Evolutionary conservation across 2,329 filamentous ascomycete genomes (phyloP), one percentile per base, ranked within the genome.

Genomic region (Karstenula rhodostoma): DNA sequence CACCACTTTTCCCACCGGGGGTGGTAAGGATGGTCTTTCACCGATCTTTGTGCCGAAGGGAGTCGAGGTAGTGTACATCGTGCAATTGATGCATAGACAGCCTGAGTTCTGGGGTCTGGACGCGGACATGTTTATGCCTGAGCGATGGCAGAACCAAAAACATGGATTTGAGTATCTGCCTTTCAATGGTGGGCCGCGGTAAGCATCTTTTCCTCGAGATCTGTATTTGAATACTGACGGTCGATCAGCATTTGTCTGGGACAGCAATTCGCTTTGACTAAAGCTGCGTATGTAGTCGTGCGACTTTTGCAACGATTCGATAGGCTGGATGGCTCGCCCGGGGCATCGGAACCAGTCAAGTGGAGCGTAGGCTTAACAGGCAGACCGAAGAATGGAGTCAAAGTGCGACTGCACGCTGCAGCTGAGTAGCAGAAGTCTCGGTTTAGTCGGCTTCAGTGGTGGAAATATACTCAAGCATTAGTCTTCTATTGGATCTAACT

Each of bases 81-180:
- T 75, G 7, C 76, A 75, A 53, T 58, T 64, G 7, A 75, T 78
- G 63, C 76, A 78, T 15, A 63, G 76, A 3, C 67, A 73, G 4
- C 71, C 71, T 44, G 77, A 80, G 52, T 55, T 79, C 1, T 80
- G 72, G 71, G 77, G 78, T 2, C 51, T 63, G 1, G 77, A 80
- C 51, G 77, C 76, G 0, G 68, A 75, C 2, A 70, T 70, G 9
- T 79, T 78, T 52, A 68, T 59, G 23, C 78, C 77, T 0, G 76
- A 77, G 27, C 67, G 78, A 22, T 76, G 70, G 69, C 56, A 70
- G 63, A 77, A 77, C 65, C 76, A 66, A 56, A 70, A 65, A 47
- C 54, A 47, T 4, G 72, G 73, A 0, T 78, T 69, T 67, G 70
- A 70, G n/a, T 77, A 72, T 53, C 50, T 77, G 9, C 75, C 75